A percentile compares a stretch with the other conserved stretches of the same genome.
phyloP scores from a whole-genome alignment of 441 rosid species.

The Omphalea diandra region DNA sequence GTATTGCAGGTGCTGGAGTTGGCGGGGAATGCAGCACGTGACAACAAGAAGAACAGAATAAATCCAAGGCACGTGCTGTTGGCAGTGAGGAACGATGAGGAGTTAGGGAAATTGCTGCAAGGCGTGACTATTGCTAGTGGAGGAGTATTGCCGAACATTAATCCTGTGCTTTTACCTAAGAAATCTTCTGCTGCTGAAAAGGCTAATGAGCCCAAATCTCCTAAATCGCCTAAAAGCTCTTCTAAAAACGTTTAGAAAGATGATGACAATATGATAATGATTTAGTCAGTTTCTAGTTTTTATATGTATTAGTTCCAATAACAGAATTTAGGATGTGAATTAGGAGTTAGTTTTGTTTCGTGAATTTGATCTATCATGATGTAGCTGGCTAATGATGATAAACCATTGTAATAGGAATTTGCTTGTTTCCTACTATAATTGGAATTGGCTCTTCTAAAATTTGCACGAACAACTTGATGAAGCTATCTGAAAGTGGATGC shows the following conservation, averaged over 20 bases:
- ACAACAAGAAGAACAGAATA: constrained; percentile 35
- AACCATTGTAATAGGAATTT: not conserved
- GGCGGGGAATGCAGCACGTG: constrained; percentile 34
- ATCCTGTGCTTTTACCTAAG: constrained; percentile 28
- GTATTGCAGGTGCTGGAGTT: constrained; percentile 28
- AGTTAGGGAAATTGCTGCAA: constrained; percentile 30
- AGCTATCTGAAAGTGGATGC: too few species aligned
- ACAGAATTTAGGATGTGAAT: not conserved
- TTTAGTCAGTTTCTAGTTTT: too few species aligned
- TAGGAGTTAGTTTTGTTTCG: not conserved
- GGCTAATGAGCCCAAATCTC: constrained; percentile 5
- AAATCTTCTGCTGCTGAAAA: constrained; percentile 14
- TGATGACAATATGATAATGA: too few species aligned
- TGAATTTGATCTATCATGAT: not conserved
- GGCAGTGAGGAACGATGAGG: constrained; percentile 33
- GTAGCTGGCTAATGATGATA: not conserved
- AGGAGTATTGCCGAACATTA: constrained; percentile 30
- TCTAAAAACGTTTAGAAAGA: not conserved
- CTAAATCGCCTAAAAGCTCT: constrained; percentile 20
- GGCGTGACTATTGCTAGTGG: constrained; percentile 33
- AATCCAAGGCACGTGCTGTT: constrained; percentile 27
- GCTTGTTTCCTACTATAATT: not conserved
- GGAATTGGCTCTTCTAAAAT: too few species aligned
- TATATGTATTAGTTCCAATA: not conserved
- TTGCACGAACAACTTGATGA: too few species aligned